These are phyloP conservation scores for Aspergillus hiratsukae DNA, from an alignment of 2,329 filamentous ascomycete genomes.

Conservation along the genomic window DNA sequence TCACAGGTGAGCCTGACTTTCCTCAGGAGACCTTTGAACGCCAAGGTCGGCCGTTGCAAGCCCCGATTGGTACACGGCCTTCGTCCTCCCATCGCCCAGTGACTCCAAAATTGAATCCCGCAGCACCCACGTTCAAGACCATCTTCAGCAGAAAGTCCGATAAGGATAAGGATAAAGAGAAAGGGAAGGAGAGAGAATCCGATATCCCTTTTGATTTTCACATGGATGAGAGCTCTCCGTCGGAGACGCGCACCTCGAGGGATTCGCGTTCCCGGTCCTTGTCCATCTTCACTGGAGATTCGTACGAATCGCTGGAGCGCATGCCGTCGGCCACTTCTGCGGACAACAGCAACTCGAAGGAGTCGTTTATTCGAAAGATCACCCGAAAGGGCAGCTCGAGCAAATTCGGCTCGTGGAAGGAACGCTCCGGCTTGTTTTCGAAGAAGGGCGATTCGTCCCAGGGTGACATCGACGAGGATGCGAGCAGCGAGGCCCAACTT, in stretches of 20 bases:
- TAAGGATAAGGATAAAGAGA: conserved; percentile 42
- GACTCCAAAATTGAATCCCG: conserved; percentile 70
- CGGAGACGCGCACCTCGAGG: conserved; percentile 41
- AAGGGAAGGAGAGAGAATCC: conserved; percentile 30
- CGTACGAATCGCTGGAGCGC: conserved; percentile 46
- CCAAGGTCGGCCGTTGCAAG: conserved; percentile 51
- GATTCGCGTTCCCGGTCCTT: conserved; percentile 39
- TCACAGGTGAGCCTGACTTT: conserved; percentile 48
- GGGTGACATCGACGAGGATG: conserved; percentile 44
- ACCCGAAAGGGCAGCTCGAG: conserved; percentile 48
- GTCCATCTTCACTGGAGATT: conserved; percentile 43
- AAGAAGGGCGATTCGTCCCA: conserved; percentile 42
- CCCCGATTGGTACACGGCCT: conserved; percentile 76
- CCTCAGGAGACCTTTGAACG: conserved; percentile 45
- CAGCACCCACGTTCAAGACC: conserved; percentile 81
- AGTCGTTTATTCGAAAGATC: conserved; percentile 50
- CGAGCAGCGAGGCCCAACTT: conserved; percentile 34
- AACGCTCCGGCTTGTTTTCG: conserved; percentile 44
- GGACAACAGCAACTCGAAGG: conserved; percentile 40
- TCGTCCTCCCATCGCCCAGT: conserved; percentile 52
- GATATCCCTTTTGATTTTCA: conserved; percentile 27
- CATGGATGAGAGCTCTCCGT: conserved; percentile 39
- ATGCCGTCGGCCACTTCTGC: conserved; percentile 40
- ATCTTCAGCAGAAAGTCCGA: conserved; percentile 54
- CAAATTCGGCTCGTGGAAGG: conserved; percentile 51